Conservation (phyloP, 345 rosid genomes). For the Carallia pectinifolia region DNA sequence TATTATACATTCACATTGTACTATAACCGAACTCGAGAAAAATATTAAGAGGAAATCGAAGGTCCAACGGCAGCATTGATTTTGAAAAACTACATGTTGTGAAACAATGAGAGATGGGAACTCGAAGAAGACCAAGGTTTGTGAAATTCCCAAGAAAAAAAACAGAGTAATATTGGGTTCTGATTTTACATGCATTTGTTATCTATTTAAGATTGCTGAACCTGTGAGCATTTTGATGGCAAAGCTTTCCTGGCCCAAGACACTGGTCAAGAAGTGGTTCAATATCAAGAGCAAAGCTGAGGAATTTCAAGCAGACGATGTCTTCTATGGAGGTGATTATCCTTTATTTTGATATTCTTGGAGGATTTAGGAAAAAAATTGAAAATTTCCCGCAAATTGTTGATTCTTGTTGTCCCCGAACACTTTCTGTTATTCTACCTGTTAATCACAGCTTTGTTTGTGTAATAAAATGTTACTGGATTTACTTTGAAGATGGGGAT, state of each 20-base stretch:
- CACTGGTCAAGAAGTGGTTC: constrained; percentile 94
- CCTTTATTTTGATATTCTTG: constrained; percentile 4
- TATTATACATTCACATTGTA: constrained; percentile 7
- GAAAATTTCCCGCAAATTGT: constrained; percentile 16
- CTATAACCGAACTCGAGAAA: constrained; percentile 15
- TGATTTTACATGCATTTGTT: constrained; percentile 15
- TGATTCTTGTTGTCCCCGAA: constrained; percentile 29
- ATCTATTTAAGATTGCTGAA: constrained; percentile 14
- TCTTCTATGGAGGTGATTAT: constrained; percentile 43
- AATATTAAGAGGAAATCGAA: background rate
- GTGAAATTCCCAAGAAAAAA: constrained; percentile 8
- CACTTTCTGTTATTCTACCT: constrained; percentile 19
- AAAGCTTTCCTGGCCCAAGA: constrained; percentile 96
- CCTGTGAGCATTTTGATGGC: constrained; percentile 14
- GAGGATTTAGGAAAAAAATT: constrained; percentile 20
- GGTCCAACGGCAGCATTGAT: constrained; percentile 5
- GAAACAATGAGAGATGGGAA: constrained; percentile 83
- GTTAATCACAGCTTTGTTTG: constrained; percentile 18
- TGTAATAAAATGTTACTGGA: constrained; percentile 19
- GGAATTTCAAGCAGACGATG: constrained; percentile 79
- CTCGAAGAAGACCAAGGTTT: constrained; percentile 83
- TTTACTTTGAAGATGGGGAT: constrained; percentile 11
- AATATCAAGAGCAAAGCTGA: constrained; percentile 77
- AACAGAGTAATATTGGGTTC: background rate
- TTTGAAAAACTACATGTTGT: constrained; percentile 40